Evolutionary conservation across 2,329 filamentous ascomycete genomes (phyloP).

Genomic region (Simplicillium aogashimaense): DNA sequence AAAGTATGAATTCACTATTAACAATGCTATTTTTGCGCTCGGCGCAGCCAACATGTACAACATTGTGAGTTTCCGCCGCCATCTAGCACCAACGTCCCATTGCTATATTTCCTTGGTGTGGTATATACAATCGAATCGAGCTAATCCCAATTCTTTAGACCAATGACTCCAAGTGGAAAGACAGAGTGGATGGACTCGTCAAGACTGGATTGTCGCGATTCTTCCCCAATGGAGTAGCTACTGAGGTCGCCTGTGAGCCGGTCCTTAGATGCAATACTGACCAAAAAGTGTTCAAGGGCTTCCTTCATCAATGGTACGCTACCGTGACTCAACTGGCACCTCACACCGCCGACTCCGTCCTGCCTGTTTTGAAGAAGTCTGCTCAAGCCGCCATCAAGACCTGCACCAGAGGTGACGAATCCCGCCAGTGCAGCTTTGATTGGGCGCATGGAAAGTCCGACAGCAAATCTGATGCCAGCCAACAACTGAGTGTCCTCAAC

Average conservation of each 20-base stretch:
- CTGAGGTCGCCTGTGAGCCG: slow-evolving; percentile 30
- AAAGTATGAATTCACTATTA: neutral
- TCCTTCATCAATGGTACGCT: slow-evolving; percentile 47
- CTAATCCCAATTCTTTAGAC: neutral
- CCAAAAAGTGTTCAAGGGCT: slow-evolving; percentile 62
- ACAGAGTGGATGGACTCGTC: neutral
- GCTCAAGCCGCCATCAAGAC: slow-evolving; percentile 42
- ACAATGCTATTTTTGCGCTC: slow-evolving; percentile 45
- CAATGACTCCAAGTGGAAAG: neutral
- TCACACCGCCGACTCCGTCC: slow-evolving; percentile 35
- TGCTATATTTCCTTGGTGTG: too few species aligned
- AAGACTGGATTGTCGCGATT: neutral
- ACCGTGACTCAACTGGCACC: slow-evolving; percentile 43
- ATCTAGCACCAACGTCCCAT: neutral
- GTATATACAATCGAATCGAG: neutral
- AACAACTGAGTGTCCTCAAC: slow-evolving; percentile 48
- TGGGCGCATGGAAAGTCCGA: slow-evolving; percentile 44
- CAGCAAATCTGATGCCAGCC: slow-evolving; percentile 45
- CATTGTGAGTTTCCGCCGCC: slow-evolving; percentile 1
- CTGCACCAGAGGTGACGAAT: slow-evolving; percentile 39
- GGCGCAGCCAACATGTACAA: slow-evolving; percentile 42
- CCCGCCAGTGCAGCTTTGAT: slow-evolving; percentile 42
- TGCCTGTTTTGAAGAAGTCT: slow-evolving; percentile 39
- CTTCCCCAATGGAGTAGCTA: slow-evolving; percentile 23
- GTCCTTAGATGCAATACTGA: slow-evolving; percentile 56